These are phyloP conservation scores for Porphyra umbilicalis DNA, from an alignment of 31 red algal genomes.

Conservation along the genomic window DNA sequence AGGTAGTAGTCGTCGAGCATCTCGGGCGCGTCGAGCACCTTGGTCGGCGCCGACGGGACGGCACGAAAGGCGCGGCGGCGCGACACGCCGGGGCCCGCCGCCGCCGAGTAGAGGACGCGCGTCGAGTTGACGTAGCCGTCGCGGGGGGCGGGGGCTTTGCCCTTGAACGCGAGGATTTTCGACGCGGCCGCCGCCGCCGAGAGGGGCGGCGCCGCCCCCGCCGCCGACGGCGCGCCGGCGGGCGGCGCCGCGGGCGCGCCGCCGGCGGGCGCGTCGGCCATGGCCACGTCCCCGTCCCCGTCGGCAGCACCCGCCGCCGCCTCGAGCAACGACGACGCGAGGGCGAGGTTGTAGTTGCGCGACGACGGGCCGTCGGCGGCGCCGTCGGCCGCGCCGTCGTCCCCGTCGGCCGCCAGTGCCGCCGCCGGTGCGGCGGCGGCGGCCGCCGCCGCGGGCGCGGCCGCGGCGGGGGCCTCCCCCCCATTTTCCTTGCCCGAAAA, in stretches of 20 bases:
- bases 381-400: background rate
- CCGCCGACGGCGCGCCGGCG: conserved; percentile 23
- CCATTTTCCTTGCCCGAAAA: conserved; percentile 10
- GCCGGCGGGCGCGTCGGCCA: conserved; percentile 7
- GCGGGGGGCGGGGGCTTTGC: conserved; percentile 74
- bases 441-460: background rate
- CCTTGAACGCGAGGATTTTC: conserved; percentile 87
- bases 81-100: conserved; percentile 20
- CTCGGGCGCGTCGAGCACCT: conserved; percentile 88
- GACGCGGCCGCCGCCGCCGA: conserved; percentile 9
- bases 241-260: background rate
- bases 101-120: conserved; percentile 77
- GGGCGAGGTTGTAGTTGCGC: conserved; percentile 23
- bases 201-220: background rate
- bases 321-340: conserved; percentile 56
- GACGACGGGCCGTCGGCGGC: conserved; percentile 6
- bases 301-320: conserved; percentile 8
- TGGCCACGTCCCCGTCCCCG: background rate
- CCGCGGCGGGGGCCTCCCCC: background rate
- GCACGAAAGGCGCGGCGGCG: conserved; percentile 67
- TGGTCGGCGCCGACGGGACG: conserved; percentile 64
- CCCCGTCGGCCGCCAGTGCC: background rate
- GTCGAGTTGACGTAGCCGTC: conserved; percentile 71
- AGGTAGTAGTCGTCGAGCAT: conserved; percentile 94
- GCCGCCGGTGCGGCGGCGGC: background rate